phyloP scores from a whole-genome alignment of 306 rosid species.

The Quercus variabilis region DNA sequence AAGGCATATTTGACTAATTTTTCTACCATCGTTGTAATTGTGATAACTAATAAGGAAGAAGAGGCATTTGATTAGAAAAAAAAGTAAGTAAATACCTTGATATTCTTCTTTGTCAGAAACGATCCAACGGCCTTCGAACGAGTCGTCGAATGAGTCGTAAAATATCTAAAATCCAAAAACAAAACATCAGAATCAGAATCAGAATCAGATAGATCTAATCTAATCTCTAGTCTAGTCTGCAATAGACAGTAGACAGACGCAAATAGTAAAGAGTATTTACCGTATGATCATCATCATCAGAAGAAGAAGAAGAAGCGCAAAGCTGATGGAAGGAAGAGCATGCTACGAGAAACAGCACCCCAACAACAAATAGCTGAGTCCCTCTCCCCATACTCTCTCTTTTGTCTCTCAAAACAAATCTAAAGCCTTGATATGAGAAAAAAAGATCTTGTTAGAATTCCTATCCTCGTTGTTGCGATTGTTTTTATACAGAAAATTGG shows the following conservation, averaged over 20 bases:
- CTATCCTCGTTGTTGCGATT: no score
- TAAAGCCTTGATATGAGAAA: conserved; percentile 5
- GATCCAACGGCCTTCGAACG: conserved; percentile 76
- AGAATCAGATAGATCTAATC: no score
- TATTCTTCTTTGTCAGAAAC: conserved; percentile 69
- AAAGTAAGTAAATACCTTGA: conserved; percentile 33
- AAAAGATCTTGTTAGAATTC: no score
- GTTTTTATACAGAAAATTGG: no score
- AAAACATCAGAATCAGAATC: not conserved
- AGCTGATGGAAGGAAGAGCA: conserved; percentile 41
- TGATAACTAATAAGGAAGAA: no score
- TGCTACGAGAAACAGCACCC: conserved; percentile 35
- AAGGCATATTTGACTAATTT: no score
- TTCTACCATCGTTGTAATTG: no score
- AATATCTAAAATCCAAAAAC: conserved; percentile 44
- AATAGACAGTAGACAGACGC: no score
- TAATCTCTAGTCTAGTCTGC: no score
- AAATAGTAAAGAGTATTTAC: not conserved
- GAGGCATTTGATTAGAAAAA: no score
- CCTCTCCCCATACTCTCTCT: conserved; percentile 26
- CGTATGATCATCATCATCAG: conserved; percentile 29
- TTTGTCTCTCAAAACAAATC: not conserved
- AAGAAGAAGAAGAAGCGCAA: conserved; percentile 41
- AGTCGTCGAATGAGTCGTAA: conserved; percentile 81
- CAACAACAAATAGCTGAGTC: conserved; percentile 18